Evolutionary conservation across 495 filamentous ascomycete genomes (phyloP), one percentile per base, ranked within the genome.

Genomic region (Penicillium cosmopolitanum): DNA sequence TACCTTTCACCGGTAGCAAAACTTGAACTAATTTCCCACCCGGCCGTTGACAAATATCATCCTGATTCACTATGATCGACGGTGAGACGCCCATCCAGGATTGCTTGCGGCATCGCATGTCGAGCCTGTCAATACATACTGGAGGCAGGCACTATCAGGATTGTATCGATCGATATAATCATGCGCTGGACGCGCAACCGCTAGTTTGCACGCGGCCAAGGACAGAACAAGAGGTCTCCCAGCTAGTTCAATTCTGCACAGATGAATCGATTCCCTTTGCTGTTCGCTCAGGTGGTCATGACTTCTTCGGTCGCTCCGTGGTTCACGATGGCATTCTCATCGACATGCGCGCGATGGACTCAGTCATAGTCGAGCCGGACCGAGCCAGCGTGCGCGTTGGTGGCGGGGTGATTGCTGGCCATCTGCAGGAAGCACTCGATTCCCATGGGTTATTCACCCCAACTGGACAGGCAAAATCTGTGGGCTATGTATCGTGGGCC

Each of bases 331-430:
- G 55, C 34, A 48, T 57, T 19, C 50, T 47, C 18, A 43, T 57
- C 46, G 55, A 57, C 47, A 57, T 57, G 55, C 55, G 55, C 31
- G 47, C 36, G 18, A 31, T 57, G 46, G 55, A 57, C 47, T 19
- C 28, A 5, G 31, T 50, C n/a, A 57, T 34, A 7, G 31, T 57
- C 25, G 50, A 47, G 25, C 46, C n/a, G 16, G 46, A 51, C 35
- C 55, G 21, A 23, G 15, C 50, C 44, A 50, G 44, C 35, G 47
- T 51, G 7, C 44, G 23, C 9, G 31, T 57, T 21, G 55, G 55
- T 4, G 55, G 55, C 33, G 55, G 55, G 11, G 46, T 51, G 28
- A 50, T 48, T 34, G 18, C 55, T 0, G 44, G 35, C 43, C 28
- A 42, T 33, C 55, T 57, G 28, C 31, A 51, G 31, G 55, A 48